phyloP scores from a whole-genome alignment of 768 basidiomycete species.

The Leccinum rimulosum region DNA sequence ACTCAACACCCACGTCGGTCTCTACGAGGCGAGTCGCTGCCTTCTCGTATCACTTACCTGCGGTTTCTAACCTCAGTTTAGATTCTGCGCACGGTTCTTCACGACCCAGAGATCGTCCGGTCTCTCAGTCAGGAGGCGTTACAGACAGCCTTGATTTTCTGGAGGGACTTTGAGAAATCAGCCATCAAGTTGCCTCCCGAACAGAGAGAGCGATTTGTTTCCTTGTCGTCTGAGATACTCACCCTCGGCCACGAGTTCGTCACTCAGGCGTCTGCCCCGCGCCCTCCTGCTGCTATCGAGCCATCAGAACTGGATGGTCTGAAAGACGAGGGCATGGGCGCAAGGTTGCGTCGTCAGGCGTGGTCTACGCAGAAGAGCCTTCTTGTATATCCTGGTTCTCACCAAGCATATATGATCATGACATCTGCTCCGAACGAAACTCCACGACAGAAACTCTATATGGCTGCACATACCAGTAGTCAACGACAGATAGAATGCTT shows the following conservation, averaged over 20 bases:
- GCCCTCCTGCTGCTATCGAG: constrained; percentile 66
- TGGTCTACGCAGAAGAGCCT: constrained; percentile 73
- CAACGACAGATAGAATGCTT: constrained; percentile 72
- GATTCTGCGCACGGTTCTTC: constrained; percentile 70
- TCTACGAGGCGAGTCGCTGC: constrained; percentile 71
- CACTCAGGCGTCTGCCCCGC: constrained; percentile 57
- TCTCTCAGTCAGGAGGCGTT: constrained; percentile 72
- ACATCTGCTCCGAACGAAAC: constrained; percentile 84
- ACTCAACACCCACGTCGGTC: constrained; percentile 87
- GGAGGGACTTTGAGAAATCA: constrained; percentile 96
- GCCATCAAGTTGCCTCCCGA: constrained; percentile 84
- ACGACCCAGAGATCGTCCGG: constrained; percentile 62
- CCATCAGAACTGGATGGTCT: constrained; percentile 69
- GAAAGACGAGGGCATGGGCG: constrained; percentile 76
- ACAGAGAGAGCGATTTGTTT: constrained; percentile 80
- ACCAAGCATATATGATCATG: constrained; percentile 93
- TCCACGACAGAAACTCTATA: constrained; percentile 76
- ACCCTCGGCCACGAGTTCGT: constrained; percentile 85
- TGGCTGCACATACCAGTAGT: constrained; percentile 76
- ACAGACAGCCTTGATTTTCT: constrained; percentile 89
- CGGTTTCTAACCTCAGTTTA: constrained; percentile 32
- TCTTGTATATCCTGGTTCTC: constrained; percentile 78
- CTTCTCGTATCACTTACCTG: constrained; percentile 5
- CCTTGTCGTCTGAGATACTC: constrained; percentile 85
- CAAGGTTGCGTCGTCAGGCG: constrained; percentile 69